Conservation (phyloP, 345 rosid species). For the Zanthoxylum bungeanum region DNA sequence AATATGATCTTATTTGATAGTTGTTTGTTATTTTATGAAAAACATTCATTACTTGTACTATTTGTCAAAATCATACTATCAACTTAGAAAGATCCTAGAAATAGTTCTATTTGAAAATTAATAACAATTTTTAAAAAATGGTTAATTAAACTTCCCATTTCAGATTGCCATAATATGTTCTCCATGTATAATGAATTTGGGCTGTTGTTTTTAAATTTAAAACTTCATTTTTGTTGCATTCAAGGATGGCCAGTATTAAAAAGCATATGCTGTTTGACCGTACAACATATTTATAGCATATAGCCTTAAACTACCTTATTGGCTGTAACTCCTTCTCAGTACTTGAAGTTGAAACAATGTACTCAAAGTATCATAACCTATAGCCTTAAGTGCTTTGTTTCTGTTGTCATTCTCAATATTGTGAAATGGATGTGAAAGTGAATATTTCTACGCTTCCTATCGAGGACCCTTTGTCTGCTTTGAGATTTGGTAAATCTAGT, state of each 20-base stretch:
- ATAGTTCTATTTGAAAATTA: not conserved
- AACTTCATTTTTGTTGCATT: not conserved
- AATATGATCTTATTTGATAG: too few species aligned
- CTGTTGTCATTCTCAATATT: not conserved
- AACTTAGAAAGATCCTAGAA: too few species aligned
- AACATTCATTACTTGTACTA: too few species aligned
- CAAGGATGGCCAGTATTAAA: not conserved
- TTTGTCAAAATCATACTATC: too few species aligned
- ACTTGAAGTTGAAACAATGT: not conserved
- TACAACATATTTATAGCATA: constrained; percentile 2
- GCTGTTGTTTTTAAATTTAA: not conserved
- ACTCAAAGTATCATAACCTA: not conserved
- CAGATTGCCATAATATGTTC: not conserved
- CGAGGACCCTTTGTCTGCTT: too few species aligned
- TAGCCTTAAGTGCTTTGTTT: not conserved
- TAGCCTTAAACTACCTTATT: not conserved
- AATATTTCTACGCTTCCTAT: too few species aligned
- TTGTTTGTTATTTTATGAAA: too few species aligned
- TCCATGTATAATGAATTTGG: not conserved
- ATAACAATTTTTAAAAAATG: not conserved
- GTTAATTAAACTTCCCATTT: not conserved
- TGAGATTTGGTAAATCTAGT: too few species aligned
- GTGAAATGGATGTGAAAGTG: not conserved
- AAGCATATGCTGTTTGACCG: not conserved
- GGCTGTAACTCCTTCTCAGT: not conserved